Base-by-base conservation (phyloP, 768 basidiomycete genomes). In the Trichaptum fuscoviolaceum region DNA sequence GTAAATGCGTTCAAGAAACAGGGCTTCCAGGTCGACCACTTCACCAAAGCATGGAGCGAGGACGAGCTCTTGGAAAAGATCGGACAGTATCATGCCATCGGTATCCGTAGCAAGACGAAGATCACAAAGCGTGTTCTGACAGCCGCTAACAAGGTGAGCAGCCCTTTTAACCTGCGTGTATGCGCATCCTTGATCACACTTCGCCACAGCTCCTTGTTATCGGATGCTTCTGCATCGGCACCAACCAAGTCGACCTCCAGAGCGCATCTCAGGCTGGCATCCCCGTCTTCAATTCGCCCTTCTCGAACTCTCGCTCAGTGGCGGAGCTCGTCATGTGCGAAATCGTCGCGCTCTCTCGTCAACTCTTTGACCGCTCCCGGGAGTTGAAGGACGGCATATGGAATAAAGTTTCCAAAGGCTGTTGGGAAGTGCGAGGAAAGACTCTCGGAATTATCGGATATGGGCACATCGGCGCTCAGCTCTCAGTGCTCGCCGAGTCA, bases 201-300 rank as follows among this genome's bases (percentile, higher is more conserved):
- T 12, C 62, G 17, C 72, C 42, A 67, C 73, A 99, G 95, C 90
- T 99, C 60, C 85, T 98, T 15, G 93, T 90, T 73, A 94, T 99
- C 69, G 96, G 97, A 12, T 99, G 97, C 77, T 99, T 99, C 85
- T 99, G 97, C 80, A 99, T 99, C 70, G 97, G 97, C 63, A 96
- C 94, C 64, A 99, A 99, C 78, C 97, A 99, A 77, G 97, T 99
- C 70, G 95, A 98, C 75, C 88, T 99, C 60, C 67, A 75, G 63
- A 87, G 91, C 2, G 95, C 96, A 26, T 87, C 91, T 36, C 86
- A 86, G 64, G 87, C 92, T 64, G 97, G 97, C 67, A 91, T 99
- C 70, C 94, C 96, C 30, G 96, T 99, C 65, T 99, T 99, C 84
- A 99, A 99, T 78, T 99, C 97, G 7, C 97, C 97, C 36, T 96